Base-by-base conservation (phyloP, 345 rosid genomes). In the Arabidopsis arenosa region DNA sequence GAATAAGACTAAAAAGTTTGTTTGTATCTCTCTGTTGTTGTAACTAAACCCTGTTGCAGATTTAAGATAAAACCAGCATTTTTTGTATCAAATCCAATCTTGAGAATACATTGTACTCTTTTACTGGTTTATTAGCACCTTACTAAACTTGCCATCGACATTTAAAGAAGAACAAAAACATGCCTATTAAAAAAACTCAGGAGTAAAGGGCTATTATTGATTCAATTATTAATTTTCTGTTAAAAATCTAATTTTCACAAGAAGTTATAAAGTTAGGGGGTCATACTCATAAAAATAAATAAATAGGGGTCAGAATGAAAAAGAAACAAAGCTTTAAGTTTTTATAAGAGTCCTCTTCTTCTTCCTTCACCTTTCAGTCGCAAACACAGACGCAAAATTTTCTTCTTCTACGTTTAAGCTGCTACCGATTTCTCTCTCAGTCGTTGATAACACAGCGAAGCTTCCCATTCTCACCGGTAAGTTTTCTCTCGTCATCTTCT, bases 1-100 rank as follows among this genome's bases (percentile, higher is more conserved):
- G 97, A 88, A 81, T 87, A 75, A 85, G 54, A 57, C 63, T 69
- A 1, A 17, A 36, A 36, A 32, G 14, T 57, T 59, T 59, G 14
- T 57, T 59, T 59, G 60, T 66, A 0, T 41, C 11, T 60, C 30
- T 57, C 63, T 52, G 4, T 41, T 52, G 57, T 63, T 51, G 58
- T 55, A 69, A 43, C 75, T 68, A 68, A 14, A 41, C 28, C 7
- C 41, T 9, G 23, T 68, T 41, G 28, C 23, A 55, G 39, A 28
- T 39, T 36, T 53, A 17, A 18, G 45, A 73, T 30, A 53, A 39
- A 43, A 53, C 21, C 14, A 74, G 57, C 65, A 1, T 9, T 41
- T 18, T 36, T 39, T 37, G 21, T 23, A 11, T 30, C 53, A 40
- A 72, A 39, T 10, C 48, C 39, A 72, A 8, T 26, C 40, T 55